These are phyloP conservation scores for Amanita jacksonii DNA, from an alignment of 768 basidiomycete genomes.

Conservation along the genomic window DNA sequence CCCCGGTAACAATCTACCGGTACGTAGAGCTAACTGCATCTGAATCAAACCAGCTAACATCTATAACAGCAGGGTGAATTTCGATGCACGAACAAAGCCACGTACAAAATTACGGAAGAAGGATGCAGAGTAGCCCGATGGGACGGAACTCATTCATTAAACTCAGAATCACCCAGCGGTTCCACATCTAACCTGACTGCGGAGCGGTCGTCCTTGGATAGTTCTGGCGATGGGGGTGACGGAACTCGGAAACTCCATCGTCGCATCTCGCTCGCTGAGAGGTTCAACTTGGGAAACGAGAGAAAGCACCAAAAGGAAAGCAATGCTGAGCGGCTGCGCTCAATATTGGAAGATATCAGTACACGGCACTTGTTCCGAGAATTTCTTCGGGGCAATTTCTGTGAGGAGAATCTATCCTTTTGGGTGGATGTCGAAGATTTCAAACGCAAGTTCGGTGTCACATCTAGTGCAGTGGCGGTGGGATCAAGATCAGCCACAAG, in stretches of 20 bases:
- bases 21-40: slow-evolving; percentile 43
- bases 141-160: slow-evolving; percentile 41
- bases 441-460: slow-evolving; percentile 91
- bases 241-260: slow-evolving; percentile 48
- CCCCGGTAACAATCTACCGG: slow-evolving; percentile 64
- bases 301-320: slow-evolving; percentile 68
- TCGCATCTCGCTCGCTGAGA: slow-evolving; percentile 71
- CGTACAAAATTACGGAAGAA: slow-evolving; percentile 92
- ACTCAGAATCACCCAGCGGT: slow-evolving; percentile 50
- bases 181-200: slow-evolving; percentile 53
- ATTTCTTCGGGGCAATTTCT: slow-evolving; percentile 89
- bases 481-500: slow-evolving; percentile 25
- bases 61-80: slow-evolving; percentile 81
- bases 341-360: slow-evolving; percentile 89
- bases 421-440: slow-evolving; percentile 98
- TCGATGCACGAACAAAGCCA: slow-evolving; percentile 90
- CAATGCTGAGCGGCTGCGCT: slow-evolving; percentile 83
- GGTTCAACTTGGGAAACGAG: slow-evolving; percentile 49
- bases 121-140: slow-evolving; percentile 81
- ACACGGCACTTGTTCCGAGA: slow-evolving; percentile 89
- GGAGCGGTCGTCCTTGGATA: slow-evolving; percentile 58
- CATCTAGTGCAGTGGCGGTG: slow-evolving; percentile 78
- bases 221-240: slow-evolving; percentile 26
- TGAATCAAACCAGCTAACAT: slow-evolving; percentile 10
- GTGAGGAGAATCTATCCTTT: slow-evolving; percentile 96